A percentile compares a stretch with the other conserved stretches of the same genome.
Evolutionary conservation across 768 basidiomycete genomes (phyloP).

Genomic region (Saitozyma sp.): DNA sequence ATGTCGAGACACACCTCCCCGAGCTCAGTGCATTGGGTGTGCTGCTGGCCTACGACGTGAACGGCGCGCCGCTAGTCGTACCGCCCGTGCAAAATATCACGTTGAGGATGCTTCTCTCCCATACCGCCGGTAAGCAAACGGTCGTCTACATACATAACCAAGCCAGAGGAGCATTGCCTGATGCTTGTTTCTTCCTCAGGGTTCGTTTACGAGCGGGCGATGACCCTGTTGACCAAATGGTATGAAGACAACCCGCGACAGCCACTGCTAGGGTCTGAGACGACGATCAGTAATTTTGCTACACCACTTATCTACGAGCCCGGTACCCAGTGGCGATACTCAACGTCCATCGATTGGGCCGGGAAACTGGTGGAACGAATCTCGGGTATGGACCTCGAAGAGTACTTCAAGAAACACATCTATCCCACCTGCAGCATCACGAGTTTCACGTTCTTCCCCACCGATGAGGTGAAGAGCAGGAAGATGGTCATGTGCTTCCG

Average conservation of each 20-base stretch:
- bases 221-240: constrained; percentile 26
- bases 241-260: constrained; percentile 15
- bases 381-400: constrained; percentile 38
- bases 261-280: constrained; percentile 18
- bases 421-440: constrained; percentile 45
- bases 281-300: constrained; percentile 15
- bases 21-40: constrained; percentile 34
- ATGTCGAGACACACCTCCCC: constrained; percentile 27
- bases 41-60: constrained; percentile 32
- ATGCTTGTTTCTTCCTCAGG: too few relatives aligned
- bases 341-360: constrained; percentile 42
- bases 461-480: constrained; percentile 18
- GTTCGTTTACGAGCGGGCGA: constrained; percentile 24
- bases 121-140: constrained; percentile 32
- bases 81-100: constrained; percentile 36
- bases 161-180: too few relatives aligned
- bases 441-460: constrained; percentile 38
- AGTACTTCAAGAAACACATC: constrained; percentile 46
- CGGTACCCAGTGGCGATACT: constrained; percentile 38
- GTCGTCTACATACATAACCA: too few relatives aligned
- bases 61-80: constrained; percentile 24
- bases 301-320: constrained; percentile 37
- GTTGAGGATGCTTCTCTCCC: constrained; percentile 44
- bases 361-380: constrained; percentile 42
- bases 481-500: constrained; percentile 26